phyloP scores from a whole-genome alignment of 2,329 filamentous ascomycete species.

The Arthrobotrys iridis region DNA sequence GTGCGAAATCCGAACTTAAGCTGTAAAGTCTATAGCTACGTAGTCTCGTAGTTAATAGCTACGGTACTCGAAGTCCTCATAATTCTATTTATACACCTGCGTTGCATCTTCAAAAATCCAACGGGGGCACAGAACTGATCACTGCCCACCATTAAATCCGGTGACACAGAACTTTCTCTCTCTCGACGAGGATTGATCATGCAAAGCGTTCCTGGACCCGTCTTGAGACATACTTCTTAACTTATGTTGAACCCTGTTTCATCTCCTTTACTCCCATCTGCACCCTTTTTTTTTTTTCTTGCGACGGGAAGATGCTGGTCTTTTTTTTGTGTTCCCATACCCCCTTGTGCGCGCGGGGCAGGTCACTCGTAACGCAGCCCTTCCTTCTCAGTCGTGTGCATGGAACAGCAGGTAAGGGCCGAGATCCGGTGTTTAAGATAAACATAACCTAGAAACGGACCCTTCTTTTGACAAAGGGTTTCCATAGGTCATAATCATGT shows the following conservation, averaged over 20 bases:
- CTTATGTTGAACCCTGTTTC: constrained; percentile 9
- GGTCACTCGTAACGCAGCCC: not conserved
- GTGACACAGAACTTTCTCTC: too few species aligned
- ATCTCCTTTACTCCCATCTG: not conserved
- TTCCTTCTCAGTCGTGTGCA: constrained; percentile 8
- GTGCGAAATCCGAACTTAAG: too few species aligned
- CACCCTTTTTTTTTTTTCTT: not conserved
- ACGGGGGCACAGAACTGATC: too few species aligned
- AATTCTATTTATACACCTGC: too few species aligned
- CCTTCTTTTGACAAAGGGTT: not conserved
- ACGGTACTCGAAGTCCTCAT: too few species aligned
- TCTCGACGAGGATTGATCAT: too few species aligned
- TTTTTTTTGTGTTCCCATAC: not conserved
- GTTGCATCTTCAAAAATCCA: constrained; percentile 19
- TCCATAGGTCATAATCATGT: constrained; percentile 11
- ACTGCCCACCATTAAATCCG: too few species aligned
- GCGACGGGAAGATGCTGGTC: constrained; percentile 16
- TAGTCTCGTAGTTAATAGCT: too few species aligned
- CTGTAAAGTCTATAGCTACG: too few species aligned
- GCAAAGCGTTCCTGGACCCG: too few species aligned
- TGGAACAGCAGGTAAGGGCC: constrained; percentile 2
- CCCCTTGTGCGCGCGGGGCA: not conserved
- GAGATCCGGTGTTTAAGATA: constrained; percentile 12
- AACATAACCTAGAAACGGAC: not conserved
- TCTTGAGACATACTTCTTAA: too few species aligned